Base-by-base conservation (phyloP, 306 rosid genomes). In the Hippophae tibetana region DNA sequence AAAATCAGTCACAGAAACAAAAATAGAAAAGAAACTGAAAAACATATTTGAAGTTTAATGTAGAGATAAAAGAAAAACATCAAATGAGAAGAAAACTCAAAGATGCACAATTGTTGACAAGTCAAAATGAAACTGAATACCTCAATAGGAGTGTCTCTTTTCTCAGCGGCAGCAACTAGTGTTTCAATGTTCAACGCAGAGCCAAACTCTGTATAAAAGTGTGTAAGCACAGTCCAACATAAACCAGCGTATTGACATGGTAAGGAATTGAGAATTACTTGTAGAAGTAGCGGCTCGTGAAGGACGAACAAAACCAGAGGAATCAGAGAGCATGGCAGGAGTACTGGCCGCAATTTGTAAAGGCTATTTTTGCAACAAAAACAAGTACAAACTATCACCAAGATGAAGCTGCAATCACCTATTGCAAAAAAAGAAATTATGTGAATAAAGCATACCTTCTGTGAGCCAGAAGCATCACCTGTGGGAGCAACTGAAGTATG, bases 141-240 rank as follows among this genome's bases (percentile, higher is more conserved):
- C 99, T 93, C 99, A 59, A 89, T 72, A 9, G 89, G 90, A 77
- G 90, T 81, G 44, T 86, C 97, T 79, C 97, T 80, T 77, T 93
- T 93, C 85, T 88, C 97, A 61, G 99, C 99, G 41, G 99, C 99
- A 52, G 95, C 94, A 60, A 86, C 94, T 62, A 86, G 81, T 7
- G 99, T 93, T 69, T 89, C 99, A 58, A 93, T 93, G 77, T 84
- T 93, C 84, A 93, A 79, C 66, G 97, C 95, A 67, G 99, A 84
- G 58, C 99, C 99, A 79, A 93, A 93, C 77, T 85, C 99, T 93
- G 78, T 50, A 60, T 42, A 54, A 72, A 61, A 71, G 47, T 13
- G 12, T 55, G 64, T 57, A 68, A 54, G 69, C 40, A 56, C 53
- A 51, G 49, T 54, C 62, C 58, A 61, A 42, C 56, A 48, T 64